Conservation (phyloP, 352 stramenopile species). For the Globisporangium middletonii region DNA sequence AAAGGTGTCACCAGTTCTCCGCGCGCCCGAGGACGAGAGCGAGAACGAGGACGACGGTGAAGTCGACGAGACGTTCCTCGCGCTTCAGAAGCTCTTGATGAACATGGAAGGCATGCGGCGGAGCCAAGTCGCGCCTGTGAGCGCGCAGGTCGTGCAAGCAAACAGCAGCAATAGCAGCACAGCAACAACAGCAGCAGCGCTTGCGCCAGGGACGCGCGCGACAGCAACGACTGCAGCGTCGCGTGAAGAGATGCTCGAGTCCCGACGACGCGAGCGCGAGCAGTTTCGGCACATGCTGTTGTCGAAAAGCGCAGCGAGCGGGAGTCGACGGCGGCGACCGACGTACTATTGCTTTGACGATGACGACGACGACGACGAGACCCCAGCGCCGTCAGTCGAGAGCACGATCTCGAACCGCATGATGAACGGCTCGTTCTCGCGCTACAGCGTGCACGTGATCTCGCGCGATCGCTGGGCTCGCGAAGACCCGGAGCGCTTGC, state of each 20-base stretch:
- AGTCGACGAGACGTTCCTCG: constrained; percentile 74
- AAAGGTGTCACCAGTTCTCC: constrained; percentile 38
- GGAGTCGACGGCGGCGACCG: constrained; percentile 32
- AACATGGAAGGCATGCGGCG: constrained; percentile 43
- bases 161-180: constrained; percentile 4
- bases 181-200: constrained; percentile 3
- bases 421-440: constrained; percentile 75
- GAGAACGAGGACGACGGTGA: constrained; percentile 65
- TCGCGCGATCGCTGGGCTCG: constrained; percentile 60
- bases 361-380: constrained; percentile 65
- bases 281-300: constrained; percentile 62
- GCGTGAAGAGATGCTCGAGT: constrained; percentile 73
- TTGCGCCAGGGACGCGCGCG: background rate
- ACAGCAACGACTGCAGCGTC: constrained; percentile 21
- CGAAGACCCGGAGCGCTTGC: constrained; percentile 63
- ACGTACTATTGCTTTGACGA: constrained; percentile 59
- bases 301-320: constrained; percentile 15
- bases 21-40: constrained; percentile 21
- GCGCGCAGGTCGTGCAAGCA: constrained; percentile 6
- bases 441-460: constrained; percentile 70
- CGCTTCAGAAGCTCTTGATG: constrained; percentile 67
- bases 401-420: constrained; percentile 78
- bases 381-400: constrained; percentile 48
- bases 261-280: constrained; percentile 54
- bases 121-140: constrained; percentile 16